Evolutionary conservation across 179 eudicot species (phyloP), one percentile per base, ranked within the genome.

Genomic region (Nepenthes alata): DNA sequence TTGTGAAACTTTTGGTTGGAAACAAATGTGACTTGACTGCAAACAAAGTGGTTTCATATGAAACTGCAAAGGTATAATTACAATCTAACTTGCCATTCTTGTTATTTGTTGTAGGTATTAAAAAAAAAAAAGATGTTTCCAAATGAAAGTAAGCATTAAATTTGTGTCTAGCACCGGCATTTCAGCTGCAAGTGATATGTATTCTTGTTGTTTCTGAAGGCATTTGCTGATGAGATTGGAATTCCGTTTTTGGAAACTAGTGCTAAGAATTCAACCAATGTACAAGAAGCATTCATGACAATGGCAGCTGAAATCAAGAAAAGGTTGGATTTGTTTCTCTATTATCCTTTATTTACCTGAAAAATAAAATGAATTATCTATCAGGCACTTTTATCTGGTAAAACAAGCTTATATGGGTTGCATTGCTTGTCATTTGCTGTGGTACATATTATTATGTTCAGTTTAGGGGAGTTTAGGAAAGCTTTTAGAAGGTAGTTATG

Each of bases 231-330:
- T 77, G 81, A 77, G 73, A 70, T 77, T 61, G 81, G 81, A 48
- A 68, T 77, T 63, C 81, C 81, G 38, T 77, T 77, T 64, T 77
- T 77, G 74, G 81, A 77, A 67, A 77, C 81, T 50, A 77, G 81
- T 73, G 81, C 81, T 53, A 77, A 77, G 67, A 64, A 73, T 64
- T 49, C 81, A 60, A 66, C 78, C 55, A 77, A 77, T 67, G 81
- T 77, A 47, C 78, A 77, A 67, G 67, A 77, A 70, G 81, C 81
- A 56, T 77, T 77, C 62, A 73, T 77, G 81, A 77, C 81, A 11
- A 77, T 77, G 81, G 69, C 81, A 14, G 78, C 75, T 47, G 81
- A 77, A 69, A 77, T 77, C 71, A 77, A 77, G 68, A 77, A 77
- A 73, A 70, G 81, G 81, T 77, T 35, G 14, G 64, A 45, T 39